A percentile compares a stretch with the other conserved stretches of the same genome.
phyloP scores from a whole-genome alignment of 1,284 basidiomycete genomes.

The Tilletia indica region DNA sequence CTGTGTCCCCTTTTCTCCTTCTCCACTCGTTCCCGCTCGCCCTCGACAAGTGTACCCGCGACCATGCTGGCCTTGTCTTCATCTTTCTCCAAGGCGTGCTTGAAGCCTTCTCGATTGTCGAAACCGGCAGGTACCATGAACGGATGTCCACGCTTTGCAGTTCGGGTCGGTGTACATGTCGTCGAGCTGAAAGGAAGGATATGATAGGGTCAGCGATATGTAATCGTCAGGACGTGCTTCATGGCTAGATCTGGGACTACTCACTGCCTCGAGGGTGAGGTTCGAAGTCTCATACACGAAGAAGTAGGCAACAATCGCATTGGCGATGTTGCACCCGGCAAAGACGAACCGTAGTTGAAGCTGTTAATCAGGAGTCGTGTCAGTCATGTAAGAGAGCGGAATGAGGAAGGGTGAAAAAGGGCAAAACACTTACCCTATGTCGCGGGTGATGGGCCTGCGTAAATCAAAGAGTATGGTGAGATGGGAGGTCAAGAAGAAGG shows the following conservation, averaged over 20 bases:
- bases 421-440: constrained; percentile 28
- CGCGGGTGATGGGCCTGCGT: constrained; percentile 43
- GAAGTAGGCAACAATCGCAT: constrained; percentile 69
- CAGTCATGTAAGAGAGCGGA: constrained; percentile 25
- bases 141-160: constrained; percentile 70
- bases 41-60: constrained; percentile 11
- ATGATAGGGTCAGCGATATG: neutral
- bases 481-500: constrained; percentile 73
- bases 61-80: constrained; percentile 19
- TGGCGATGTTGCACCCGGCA: constrained; percentile 61
- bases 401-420: neutral
- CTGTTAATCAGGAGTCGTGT: constrained; percentile 56
- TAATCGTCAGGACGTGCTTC: too few species aligned
- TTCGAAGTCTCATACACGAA: constrained; percentile 75
- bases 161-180: constrained; percentile 72
- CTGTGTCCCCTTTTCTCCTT: neutral
- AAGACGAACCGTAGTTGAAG: constrained; percentile 75
- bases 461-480: constrained; percentile 56
- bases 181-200: constrained; percentile 60
- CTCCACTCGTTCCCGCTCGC: neutral
- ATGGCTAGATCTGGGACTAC: neutral
- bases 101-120: constrained; percentile 39
- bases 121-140: constrained; percentile 55
- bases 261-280: constrained; percentile 65
- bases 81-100: constrained; percentile 27